phyloP scores from a whole-genome alignment of 306 rosid genomes.

The Dicorynia guianensis region DNA sequence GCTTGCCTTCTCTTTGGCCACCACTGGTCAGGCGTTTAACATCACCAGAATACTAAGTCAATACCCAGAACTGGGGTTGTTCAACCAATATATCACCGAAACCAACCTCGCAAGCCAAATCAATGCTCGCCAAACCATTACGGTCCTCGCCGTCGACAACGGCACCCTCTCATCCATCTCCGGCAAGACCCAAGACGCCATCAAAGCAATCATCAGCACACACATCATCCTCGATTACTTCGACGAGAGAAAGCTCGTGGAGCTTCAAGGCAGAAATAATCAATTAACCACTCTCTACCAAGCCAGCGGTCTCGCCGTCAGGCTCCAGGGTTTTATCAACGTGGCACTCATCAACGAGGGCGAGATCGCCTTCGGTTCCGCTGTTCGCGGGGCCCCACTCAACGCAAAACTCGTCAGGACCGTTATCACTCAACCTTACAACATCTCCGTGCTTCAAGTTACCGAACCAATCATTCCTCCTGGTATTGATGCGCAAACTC shows the following conservation, averaged over 20 bases:
- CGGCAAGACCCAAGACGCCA: slow-evolving; percentile 41
- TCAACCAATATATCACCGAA: slow-evolving; percentile 55
- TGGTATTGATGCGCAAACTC: slow-evolving; percentile 30
- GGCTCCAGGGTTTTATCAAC: slow-evolving; percentile 52
- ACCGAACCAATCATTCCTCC: slow-evolving; percentile 48
- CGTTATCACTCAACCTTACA: slow-evolving; percentile 46
- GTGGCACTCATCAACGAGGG: slow-evolving; percentile 46
- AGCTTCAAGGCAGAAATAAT: neutral
- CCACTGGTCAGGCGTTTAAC: slow-evolving; percentile 49
- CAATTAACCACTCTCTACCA: slow-evolving; percentile 55
- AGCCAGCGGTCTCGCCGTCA: slow-evolving; percentile 45
- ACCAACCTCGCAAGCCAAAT: slow-evolving; percentile 60
- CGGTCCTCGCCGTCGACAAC: slow-evolving; percentile 55
- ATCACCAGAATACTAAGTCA: slow-evolving; percentile 46
- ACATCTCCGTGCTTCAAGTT: slow-evolving; percentile 61
- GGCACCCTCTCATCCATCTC: slow-evolving; percentile 29
- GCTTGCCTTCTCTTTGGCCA: slow-evolving; percentile 38
- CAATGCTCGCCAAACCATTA: slow-evolving; percentile 52
- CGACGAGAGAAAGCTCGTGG: slow-evolving; percentile 49
- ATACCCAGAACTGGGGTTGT: slow-evolving; percentile 40
- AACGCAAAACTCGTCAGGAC: slow-evolving; percentile 44
- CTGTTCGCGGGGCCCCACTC: slow-evolving; percentile 34
- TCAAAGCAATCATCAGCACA: slow-evolving; percentile 47
- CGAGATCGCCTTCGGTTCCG: slow-evolving; percentile 55
- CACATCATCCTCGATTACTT: slow-evolving; percentile 53